Evolutionary conservation across 2,329 filamentous ascomycete species (phyloP).

Genomic region (Sclerotinia glacialis): DNA sequence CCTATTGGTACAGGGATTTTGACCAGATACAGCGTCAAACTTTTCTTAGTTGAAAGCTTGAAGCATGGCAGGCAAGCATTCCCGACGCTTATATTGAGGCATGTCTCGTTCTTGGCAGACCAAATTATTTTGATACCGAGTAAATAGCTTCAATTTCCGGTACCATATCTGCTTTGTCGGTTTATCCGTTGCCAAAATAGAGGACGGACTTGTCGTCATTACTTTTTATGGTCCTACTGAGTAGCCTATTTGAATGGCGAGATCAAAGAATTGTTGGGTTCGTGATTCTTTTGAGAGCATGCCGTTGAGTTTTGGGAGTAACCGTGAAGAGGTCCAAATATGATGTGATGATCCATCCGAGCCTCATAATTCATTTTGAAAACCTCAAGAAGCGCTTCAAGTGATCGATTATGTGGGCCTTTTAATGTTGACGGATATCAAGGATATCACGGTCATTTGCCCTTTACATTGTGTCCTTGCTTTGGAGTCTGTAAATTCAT

Average conservation of each 20-base stretch:
- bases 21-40: constrained; percentile 2
- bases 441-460: constrained; percentile 4
- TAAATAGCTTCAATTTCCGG: not conserved
- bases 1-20: constrained; percentile 3
- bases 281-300: not conserved
- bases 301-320: not conserved
- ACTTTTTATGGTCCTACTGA: not conserved
- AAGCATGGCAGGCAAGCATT: constrained; percentile 6
- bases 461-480: not conserved
- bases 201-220: not conserved
- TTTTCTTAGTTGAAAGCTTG: not conserved
- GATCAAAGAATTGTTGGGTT: not conserved
- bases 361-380: not conserved
- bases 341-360: constrained; percentile 8
- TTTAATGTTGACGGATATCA: not conserved
- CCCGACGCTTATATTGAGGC: not conserved
- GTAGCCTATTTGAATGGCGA: not conserved
- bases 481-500: not conserved
- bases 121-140: not conserved
- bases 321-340: constrained; percentile 2
- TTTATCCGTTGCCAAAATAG: not conserved
- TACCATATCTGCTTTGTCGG: no score
- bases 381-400: constrained; percentile 7
- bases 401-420: constrained; percentile 9
- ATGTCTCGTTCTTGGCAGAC: not conserved